A percentile compares a stretch with the other conserved stretches of the same genome.
phyloP scores from a whole-genome alignment of 1,284 basidiomycete species.

The Ustilago tritici region DNA sequence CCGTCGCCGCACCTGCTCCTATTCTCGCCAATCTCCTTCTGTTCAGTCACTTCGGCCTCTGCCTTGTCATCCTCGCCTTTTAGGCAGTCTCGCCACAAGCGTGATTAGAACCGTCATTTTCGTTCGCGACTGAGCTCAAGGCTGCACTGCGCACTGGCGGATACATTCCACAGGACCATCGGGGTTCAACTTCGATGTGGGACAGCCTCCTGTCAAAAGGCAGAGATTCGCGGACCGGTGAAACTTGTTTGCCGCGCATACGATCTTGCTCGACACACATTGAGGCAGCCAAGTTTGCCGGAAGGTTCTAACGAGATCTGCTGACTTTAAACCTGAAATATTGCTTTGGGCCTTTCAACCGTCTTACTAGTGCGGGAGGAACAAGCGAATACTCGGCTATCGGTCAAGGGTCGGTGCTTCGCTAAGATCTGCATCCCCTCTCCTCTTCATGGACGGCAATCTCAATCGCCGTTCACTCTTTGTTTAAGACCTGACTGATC shows the following conservation, averaged over 20 bases:
- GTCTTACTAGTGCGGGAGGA: neutral
- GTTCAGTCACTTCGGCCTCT: neutral
- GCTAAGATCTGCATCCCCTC: conserved; percentile 12
- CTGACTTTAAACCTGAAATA: neutral
- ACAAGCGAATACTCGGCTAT: conserved; percentile 10
- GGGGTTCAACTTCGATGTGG: neutral
- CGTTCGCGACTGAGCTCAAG: neutral
- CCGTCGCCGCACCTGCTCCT: neutral
- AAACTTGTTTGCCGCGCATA: neutral
- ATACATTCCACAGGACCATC: neutral
- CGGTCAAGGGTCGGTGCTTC: conserved; percentile 3
- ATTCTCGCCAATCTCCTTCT: neutral
- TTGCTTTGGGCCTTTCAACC: neutral
- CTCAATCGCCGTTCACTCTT: conserved; percentile 15
- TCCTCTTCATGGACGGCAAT: conserved; percentile 8
- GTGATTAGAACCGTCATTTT: too few relatives aligned
- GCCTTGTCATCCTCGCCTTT: neutral
- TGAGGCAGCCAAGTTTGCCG: neutral
- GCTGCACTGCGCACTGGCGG: neutral
- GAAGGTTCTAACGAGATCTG: conserved; percentile 7
- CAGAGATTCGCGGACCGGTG: neutral
- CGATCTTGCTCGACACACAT: neutral
- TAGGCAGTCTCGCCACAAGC: neutral
- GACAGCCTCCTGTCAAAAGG: neutral
- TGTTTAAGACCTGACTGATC: neutral